Evolutionary conservation across 2,329 filamentous ascomycete species (phyloP), one percentile per base, ranked within the genome.

Genomic region (Calycina herbarum): DNA sequence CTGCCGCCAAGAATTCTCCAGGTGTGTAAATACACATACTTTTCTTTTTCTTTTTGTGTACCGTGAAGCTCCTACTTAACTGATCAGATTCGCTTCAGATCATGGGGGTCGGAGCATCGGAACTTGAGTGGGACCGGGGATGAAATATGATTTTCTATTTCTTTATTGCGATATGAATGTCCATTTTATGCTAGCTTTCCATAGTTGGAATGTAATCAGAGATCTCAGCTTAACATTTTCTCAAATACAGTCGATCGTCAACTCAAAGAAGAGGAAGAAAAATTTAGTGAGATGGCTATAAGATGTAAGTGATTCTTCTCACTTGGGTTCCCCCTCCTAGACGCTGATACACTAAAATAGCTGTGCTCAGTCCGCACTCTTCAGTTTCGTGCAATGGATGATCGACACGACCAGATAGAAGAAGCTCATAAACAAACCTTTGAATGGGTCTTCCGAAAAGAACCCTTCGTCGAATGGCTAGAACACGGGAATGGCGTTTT

Each of bases 401-500:
- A 59, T 8, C 56, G 62, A 24, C 13, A 60, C 7, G 62, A 64
- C 20, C 24, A 64, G n/a, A 61, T 64, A 35, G 29, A n/a, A 38
- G 57, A 54, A 42, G 62, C 62, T 5, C 31, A 38, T 42, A 42
- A 60, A 40, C 20, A 64, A 5, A 68, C 66, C 10, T 68, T 65
- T 42, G 11, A 57, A 38, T 68, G 64, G 64, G 38, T 67, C 15
- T 67, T 27, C 20, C n/a, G 27, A 11, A 17, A 61, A 10, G 58
- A 60, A n/a, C 15, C 24, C 10, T 69, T 67, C 24, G 15, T 45
- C 31, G 11, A 64, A 13, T 69, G 66, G 66, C 40, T 69, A 5
- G 15, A 63, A n/a, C 15, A 29, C 13, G 59, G 64, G 31, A 0
- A 38, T n/a, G 65, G 58, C 1, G 27, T 64, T 4, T 67, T 66